Evolutionary conservation across 129 eudicot genomes (phyloP).

Genomic region (Dittrichia graveolens): DNA sequence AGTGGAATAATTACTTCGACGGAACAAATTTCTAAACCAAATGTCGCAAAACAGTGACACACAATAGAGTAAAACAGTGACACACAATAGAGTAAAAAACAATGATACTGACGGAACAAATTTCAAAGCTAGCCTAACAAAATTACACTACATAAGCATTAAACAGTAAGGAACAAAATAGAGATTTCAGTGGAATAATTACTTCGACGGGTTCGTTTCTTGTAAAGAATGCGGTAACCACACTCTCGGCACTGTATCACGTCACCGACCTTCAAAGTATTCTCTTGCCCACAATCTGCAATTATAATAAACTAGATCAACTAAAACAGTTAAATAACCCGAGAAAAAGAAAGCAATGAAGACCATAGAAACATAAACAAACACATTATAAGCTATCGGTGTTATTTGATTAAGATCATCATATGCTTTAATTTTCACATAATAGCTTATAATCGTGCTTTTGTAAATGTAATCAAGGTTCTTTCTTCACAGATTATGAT

Average conservation of each 20-base stretch:
- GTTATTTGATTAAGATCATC: neutral
- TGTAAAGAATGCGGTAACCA: constrained; percentile 83
- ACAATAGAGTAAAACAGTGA: neutral
- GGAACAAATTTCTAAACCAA: neutral
- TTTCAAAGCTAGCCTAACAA: neutral
- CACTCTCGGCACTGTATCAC: constrained; percentile 91
- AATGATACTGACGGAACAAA: neutral
- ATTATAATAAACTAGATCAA: constrained; percentile 1
- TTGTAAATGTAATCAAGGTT: neutral
- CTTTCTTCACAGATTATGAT: neutral
- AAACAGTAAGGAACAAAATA: neutral
- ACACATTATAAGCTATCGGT: neutral
- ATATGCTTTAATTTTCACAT: neutral
- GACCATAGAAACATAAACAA: too few relatives aligned
- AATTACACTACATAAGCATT: neutral
- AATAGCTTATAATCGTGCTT: neutral
- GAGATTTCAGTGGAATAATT: neutral
- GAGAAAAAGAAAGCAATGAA: too few relatives aligned
- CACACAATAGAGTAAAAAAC: neutral
- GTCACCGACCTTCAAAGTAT: constrained; percentile 76
- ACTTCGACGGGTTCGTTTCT: constrained; percentile 89
- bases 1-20: too few relatives aligned
- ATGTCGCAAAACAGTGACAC: neutral
- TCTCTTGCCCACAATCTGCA: constrained; percentile 83
- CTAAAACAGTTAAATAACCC: neutral